Base-by-base conservation (phyloP, 179 eudicot genomes). In the Silene vulgaris region DNA sequence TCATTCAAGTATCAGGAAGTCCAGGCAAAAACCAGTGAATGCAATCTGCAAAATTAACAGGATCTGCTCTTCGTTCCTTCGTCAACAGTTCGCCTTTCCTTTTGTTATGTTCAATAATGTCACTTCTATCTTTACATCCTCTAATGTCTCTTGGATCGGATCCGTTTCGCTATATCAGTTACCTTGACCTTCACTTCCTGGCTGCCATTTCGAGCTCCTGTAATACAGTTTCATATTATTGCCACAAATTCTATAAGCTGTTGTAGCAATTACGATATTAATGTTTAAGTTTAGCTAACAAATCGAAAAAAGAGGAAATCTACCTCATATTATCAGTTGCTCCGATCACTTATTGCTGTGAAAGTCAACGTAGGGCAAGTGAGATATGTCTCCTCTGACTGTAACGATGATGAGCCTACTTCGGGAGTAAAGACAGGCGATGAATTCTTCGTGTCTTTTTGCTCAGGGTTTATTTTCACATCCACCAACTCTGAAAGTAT, bases 1-100 rank as follows among this genome's bases (percentile, higher is more conserved):
- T 94, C 90, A 74, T 92, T 94, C 98, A 94, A 12, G 92, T 85
- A 84, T 92, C 98, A 75, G 97, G 98, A 43, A 94, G 94, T 75
- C 98, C 98, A 7, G 98, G 98, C 74, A 94, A 84, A 74, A 96
- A 94, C 98, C 98, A 94, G 78, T 95, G 97, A 43, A 92, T 92
- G 80, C 97, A 95, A 79, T 95, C 99, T 1, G 99, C 97, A 75
- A 74, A 92, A 68, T 76, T 89, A 57, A 84, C 86, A 0, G 99
- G 99, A 77, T 95, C 95, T 0, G 84, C 82, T 80, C 88, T 86
- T 83, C 92, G 93, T 75, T 94, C 92, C 75, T 76, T 88, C 1
- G 94, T 92, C 77, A 94, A 76, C 28, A 94, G 87, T 81, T 92
- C 92, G 11, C 97, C 97, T 84, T 83, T 92, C n/a, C 90, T 64